Evolutionary conservation across 2,329 filamentous ascomycete species (phyloP), one percentile per base, ranked within the genome.

Genomic region (Neoarthrinium moseri): DNA sequence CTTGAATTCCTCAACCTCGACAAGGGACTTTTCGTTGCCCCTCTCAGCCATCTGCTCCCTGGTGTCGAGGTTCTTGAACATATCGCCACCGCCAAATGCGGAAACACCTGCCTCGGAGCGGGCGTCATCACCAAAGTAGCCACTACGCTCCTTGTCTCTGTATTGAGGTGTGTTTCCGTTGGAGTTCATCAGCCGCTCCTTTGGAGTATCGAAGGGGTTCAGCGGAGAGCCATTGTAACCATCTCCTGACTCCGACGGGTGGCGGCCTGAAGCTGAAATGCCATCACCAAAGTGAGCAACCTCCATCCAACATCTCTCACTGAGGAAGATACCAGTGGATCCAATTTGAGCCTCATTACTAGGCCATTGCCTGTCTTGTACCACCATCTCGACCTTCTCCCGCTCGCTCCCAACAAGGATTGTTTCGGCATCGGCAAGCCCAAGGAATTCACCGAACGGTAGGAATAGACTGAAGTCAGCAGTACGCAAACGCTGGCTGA

Each of bases 31-130:
- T 55, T 95, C 89, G 54, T 96, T 95, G 50, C 89, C 89, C 55
- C 95, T 92, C 69, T 97, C 92, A 0, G 92, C 89, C 81, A 99
- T 90, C 63, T 96, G 89, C 63, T 95, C 88, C 52, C 90, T 83
- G 6, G 92, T 96, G 56, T 97, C 92, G 6, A 97, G 77, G 59
- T 96, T 96, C 61, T 91, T 89, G 77, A 99, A 99, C 92, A 99
- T 96, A 64, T 99, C 94, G 6, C 94, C 91, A 43, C 81, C 88
- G 38, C 91, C 88, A 62, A 96, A 87, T 5, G 89, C 91, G n/a
- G 92, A 96, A 2, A 80, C 87, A 4, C 91, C 92, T 6, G 92
- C 91, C 42, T 99, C 94, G 23, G 94, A 97, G 34, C 91, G 89
- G 6, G 84, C 75, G 47, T 95, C 91, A 41, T 85, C 83, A 48